Percentiles rank a stretch among this genome's conserved stretches.
Evolutionary conservation across 805 yeast species (phyloP).

Genomic region (Zygosaccharomyces gambellarensis): DNA sequence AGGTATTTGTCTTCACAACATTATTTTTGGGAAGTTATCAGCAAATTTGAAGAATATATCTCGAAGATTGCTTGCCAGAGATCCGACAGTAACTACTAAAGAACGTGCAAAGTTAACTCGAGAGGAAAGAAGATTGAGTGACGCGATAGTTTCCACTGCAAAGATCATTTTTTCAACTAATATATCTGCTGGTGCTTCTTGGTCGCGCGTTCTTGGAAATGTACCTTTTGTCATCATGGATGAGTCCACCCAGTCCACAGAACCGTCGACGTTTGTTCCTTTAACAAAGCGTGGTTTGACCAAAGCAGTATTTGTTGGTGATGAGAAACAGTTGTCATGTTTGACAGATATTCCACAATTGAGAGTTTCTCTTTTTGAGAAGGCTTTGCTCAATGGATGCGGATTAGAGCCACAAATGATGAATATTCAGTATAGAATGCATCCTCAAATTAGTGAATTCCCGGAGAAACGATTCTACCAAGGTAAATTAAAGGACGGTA

Average conservation of each 20-base stretch:
- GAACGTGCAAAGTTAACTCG: constrained; percentile 48
- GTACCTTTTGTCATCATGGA: constrained; percentile 71
- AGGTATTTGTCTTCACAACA: constrained; percentile 60
- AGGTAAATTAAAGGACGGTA: constrained; percentile 51
- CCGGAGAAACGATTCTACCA: constrained; percentile 50
- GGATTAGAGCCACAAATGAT: constrained; percentile 60
- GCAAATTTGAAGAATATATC: constrained; percentile 40
- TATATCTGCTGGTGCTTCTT: constrained; percentile 65
- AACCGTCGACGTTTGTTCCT: constrained; percentile 66
- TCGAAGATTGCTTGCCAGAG: constrained; percentile 41
- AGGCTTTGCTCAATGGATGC: constrained; percentile 57
- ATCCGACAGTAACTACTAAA: constrained; percentile 37
- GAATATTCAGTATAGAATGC: constrained; percentile 66
- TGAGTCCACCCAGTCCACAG: constrained; percentile 74
- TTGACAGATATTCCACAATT: constrained; percentile 64
- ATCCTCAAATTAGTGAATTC: constrained; percentile 56
- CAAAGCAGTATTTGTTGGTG: constrained; percentile 68
- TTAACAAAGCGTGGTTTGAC: constrained; percentile 62
- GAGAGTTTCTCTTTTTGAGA: constrained; percentile 63
- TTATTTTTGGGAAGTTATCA: constrained; percentile 48
- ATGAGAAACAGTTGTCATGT: constrained; percentile 67
- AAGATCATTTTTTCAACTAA: constrained; percentile 68
- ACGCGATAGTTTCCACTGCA: constrained; percentile 54
- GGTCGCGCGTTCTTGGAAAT: constrained; percentile 48
- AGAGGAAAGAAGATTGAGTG: constrained; percentile 41